Base-by-base conservation (phyloP, 2,329 filamentous ascomycete genomes). In the Colletotrichum spaethianum region DNA sequence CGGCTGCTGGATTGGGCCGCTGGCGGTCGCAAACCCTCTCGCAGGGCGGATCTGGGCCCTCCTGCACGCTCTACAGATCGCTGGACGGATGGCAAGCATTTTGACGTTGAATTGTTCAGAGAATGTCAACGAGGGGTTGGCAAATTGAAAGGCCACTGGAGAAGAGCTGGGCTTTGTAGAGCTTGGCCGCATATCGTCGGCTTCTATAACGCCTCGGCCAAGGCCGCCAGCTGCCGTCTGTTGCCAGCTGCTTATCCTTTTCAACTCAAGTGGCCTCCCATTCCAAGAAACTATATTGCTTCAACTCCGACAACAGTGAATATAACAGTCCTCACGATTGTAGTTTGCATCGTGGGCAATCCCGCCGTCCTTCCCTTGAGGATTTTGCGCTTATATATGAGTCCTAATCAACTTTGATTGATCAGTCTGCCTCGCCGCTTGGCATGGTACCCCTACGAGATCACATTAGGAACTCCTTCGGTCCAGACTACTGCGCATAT, bases 11-110 rank as follows among this genome's bases (percentile, higher is more conserved):
- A 74, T 64, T 16, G 63, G 63, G 63, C 76, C 70, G 66, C 77
- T 80, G 46, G 83, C 82, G n/a, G 84, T 85, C 59, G 84, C 83
- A 72, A 85, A 81, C 55, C 79, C 78, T 61, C 84, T 79, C 57
- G 79, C 77, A 67, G 77, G 75, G 28, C 76, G 77, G 56, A 76
- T 72, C 67, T 79, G 79, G 5, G 80, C 78, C 57, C 79, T 79
- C 62, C 80, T 79, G 74, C 83, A 85, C 31, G 79, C 82, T 72
- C 82, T 80, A 75, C 83, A 84, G 61, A 83, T 72, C 36, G 77
- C 79, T 46, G 82, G 78, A 44, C 83, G 81, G 66, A 83, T 74
- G 31, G 81, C 65, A 73, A 77, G 77, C 82, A 85, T 85, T 72
- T 63, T 69, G 26, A 26, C 16, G 57, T 63, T 63, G 69, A 50